These are phyloP conservation scores for Coemansia sp. DNA, from an alignment of 192 early-diverging fungal species.

Conservation along the genomic window DNA sequence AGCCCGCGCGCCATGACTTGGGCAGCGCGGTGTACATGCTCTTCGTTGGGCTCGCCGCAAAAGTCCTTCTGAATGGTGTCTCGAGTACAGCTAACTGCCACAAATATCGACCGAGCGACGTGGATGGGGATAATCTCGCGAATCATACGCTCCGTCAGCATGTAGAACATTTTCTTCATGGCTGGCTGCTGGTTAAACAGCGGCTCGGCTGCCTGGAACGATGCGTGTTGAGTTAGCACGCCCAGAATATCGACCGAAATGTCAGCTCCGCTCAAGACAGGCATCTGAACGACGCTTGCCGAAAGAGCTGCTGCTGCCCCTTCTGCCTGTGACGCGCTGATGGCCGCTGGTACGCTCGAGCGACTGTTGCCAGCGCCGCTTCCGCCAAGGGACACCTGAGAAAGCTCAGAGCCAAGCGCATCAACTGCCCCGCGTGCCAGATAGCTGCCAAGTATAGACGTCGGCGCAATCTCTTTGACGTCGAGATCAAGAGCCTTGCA, in stretches of 20 bases:
- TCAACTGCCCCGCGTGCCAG: conserved; percentile 15
- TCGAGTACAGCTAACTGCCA: conserved; percentile 87
- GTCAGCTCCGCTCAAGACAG: conserved; percentile 32
- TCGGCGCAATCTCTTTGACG: conserved; percentile 62
- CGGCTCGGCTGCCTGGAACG: conserved; percentile 76
- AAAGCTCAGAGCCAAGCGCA: conserved; percentile 19
- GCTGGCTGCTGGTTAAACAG: conserved; percentile 80
- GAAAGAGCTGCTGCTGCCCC: neutral
- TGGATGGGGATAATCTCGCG: conserved; percentile 87
- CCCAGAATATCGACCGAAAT: conserved; percentile 47
- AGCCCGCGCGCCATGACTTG: conserved; percentile 94
- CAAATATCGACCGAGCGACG: conserved; percentile 88
- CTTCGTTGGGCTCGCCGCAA: conserved; percentile 90
- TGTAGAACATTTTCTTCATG: conserved; percentile 84
- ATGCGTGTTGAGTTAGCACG: conserved; percentile 47
- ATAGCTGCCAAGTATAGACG: conserved; percentile 27
- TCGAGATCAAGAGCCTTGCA: conserved; percentile 88
- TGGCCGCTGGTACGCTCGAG: neutral
- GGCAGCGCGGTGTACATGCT: conserved; percentile 88
- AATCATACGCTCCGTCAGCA: conserved; percentile 86
- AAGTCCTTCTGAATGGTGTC: conserved; percentile 96
- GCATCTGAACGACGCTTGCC: conserved; percentile 24
- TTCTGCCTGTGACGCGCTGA: neutral
- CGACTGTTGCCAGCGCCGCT: neutral
- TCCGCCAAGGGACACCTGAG: conserved; percentile 24